Percentiles rank a stretch among this genome's conserved stretches.
These are phyloP conservation scores for Penicillium tannophilum DNA, from an alignment of 495 filamentous ascomycete genomes.

Conservation along the genomic window DNA sequence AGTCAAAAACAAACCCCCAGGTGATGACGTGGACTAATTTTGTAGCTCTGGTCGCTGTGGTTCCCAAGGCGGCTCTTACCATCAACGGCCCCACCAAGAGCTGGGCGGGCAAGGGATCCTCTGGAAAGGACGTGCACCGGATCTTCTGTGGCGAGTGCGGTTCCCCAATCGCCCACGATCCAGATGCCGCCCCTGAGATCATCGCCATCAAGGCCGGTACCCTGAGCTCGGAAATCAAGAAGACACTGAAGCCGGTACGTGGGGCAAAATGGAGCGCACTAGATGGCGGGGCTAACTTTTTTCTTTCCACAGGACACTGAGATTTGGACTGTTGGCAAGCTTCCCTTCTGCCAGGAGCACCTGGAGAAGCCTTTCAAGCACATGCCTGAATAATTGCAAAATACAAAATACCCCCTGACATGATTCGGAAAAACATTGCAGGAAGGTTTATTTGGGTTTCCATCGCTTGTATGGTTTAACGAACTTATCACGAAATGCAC, in stretches of 20 bases:
- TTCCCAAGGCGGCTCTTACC: slow-evolving; percentile 62
- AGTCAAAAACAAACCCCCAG: neutral
- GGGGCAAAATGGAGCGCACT: neutral
- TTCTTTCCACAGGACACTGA: slow-evolving; percentile 55
- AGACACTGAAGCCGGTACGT: slow-evolving; percentile 64
- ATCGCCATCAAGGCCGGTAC: slow-evolving; percentile 70
- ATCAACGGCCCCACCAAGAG: slow-evolving; percentile 65
- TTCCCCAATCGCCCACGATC: slow-evolving; percentile 69
- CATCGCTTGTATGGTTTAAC: neutral
- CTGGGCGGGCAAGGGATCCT: slow-evolving; percentile 55
- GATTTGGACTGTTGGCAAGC: slow-evolving; percentile 69
- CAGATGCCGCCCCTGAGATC: slow-evolving; percentile 65
- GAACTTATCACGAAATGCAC: neutral
- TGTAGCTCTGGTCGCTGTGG: slow-evolving; percentile 64
- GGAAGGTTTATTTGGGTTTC: neutral
- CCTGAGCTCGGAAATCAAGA: slow-evolving; percentile 63
- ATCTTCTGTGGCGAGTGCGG: slow-evolving; percentile 71
- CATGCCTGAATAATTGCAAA: slow-evolving; percentile 56
- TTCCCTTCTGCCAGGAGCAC: slow-evolving; percentile 68
- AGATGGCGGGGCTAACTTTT: slow-evolving; percentile 4
- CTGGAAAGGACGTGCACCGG: slow-evolving; percentile 62
- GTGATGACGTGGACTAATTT: neutral
- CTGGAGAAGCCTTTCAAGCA: slow-evolving; percentile 60
- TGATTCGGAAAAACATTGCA: neutral
- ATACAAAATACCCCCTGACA: neutral